These are phyloP conservation scores for Xylariaceae sp. DNA, from an alignment of 2,329 filamentous ascomycete genomes.

Conservation along the genomic window DNA sequence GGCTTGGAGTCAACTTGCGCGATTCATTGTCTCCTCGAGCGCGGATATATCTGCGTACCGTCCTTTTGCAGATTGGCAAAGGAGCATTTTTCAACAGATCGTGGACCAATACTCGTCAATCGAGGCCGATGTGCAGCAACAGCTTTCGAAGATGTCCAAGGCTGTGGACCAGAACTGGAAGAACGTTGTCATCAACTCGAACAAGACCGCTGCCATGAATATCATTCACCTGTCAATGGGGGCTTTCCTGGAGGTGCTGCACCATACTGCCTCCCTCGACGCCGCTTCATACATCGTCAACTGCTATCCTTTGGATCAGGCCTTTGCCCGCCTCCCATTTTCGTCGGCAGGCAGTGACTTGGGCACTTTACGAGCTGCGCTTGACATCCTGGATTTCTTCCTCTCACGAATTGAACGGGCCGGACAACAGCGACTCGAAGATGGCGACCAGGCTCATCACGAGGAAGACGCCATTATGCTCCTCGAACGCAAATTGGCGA, in stretches of 20 bases:
- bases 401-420: constrained; percentile 35
- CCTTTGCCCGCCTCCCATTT: constrained; percentile 41
- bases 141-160: constrained; percentile 42
- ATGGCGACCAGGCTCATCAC: constrained; percentile 24
- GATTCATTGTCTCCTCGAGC: constrained; percentile 45
- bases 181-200: constrained; percentile 41
- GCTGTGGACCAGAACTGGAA: constrained; percentile 35
- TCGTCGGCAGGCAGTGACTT: constrained; percentile 39
- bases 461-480: constrained; percentile 42
- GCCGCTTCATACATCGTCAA: constrained; percentile 43
- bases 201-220: constrained; percentile 46
- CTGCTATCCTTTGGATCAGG: constrained; percentile 40
- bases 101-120: constrained; percentile 51
- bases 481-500: constrained; percentile 41
- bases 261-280: constrained; percentile 35
- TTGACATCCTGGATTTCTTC: constrained; percentile 42
- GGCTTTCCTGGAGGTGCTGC: constrained; percentile 45
- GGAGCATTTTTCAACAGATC: constrained; percentile 48
- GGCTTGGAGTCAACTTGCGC: constrained; percentile 55
- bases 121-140: constrained; percentile 47
- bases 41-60: constrained; percentile 34
- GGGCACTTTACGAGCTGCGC: constrained; percentile 34
- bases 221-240: constrained; percentile 40
- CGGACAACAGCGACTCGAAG: constrained; percentile 30
- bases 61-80: constrained; percentile 50